These are phyloP conservation scores for Argentina anserina DNA, from an alignment of 306 rosid species.

Conservation along the genomic window DNA sequence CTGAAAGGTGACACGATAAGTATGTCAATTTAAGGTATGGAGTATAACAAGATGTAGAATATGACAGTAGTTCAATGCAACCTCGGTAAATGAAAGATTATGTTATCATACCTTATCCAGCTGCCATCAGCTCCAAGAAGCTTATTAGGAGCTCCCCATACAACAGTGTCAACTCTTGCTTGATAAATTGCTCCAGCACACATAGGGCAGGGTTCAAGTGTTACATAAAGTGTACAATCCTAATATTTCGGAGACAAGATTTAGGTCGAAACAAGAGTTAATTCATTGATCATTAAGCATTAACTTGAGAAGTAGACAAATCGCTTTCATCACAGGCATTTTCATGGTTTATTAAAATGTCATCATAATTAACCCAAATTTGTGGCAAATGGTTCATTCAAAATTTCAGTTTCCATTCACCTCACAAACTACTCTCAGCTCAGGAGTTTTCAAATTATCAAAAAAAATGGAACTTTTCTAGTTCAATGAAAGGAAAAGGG, in stretches of 20 bases:
- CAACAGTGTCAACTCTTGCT: constrained; percentile 73
- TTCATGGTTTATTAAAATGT: neutral
- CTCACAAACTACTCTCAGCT: neutral
- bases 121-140: constrained; percentile 99
- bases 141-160: constrained; percentile 99
- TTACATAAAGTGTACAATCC: constrained; percentile 82
- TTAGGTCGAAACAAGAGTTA: constrained; percentile 14
- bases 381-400: neutral
- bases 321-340: neutral
- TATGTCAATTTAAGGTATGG: neutral
- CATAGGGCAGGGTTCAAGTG: constrained; percentile 99
- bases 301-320: neutral
- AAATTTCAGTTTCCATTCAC: neutral
- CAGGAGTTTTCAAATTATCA: neutral
- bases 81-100: constrained; percentile 2
- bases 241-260: constrained; percentile 25
- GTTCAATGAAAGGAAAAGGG: neutral
- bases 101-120: constrained; percentile 72
- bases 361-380: neutral
- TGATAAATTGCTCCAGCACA: constrained; percentile 98
- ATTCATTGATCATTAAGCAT: neutral
- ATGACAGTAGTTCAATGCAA: neutral
- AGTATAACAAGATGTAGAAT: neutral
- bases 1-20: constrained; percentile 32
- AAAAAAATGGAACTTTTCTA: neutral